phyloP scores from a whole-genome alignment of 441 rosid genomes.

The Gossypium lobatum region DNA sequence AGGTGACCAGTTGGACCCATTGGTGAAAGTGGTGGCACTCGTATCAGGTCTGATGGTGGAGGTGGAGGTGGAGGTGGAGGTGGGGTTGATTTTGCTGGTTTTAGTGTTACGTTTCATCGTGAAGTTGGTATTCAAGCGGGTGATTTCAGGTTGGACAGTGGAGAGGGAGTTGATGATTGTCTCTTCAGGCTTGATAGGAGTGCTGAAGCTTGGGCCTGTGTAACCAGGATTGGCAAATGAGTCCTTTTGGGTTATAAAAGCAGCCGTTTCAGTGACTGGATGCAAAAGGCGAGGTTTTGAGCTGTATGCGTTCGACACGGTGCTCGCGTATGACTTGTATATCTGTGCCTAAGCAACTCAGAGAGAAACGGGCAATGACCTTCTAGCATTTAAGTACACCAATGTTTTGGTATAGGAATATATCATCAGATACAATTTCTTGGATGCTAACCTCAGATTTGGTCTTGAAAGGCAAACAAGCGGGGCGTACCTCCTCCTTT shows the following conservation, averaged over 20 bases:
- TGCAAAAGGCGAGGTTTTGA: slow-evolving; percentile 23
- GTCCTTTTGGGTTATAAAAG: slow-evolving; percentile 12
- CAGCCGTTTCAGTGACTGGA: slow-evolving; percentile 14
- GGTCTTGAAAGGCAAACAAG: slow-evolving; percentile 24
- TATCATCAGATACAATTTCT: not conserved
- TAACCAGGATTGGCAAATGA: slow-evolving; percentile 8
- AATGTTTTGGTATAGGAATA: not conserved
- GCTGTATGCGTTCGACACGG: slow-evolving; percentile 19
- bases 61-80: slow-evolving; percentile 11
- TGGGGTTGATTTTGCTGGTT: slow-evolving; percentile 14
- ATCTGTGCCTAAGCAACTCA: slow-evolving; percentile 18
- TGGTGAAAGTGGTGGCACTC: not conserved
- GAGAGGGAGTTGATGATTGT: slow-evolving; percentile 13
- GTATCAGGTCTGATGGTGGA: slow-evolving; percentile 3
- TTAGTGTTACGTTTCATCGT: slow-evolving; percentile 13
- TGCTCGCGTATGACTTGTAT: slow-evolving; percentile 18
- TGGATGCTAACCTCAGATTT: slow-evolving; percentile 31
- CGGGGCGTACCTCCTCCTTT: slow-evolving; percentile 33
- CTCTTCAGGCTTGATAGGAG: slow-evolving; percentile 7
- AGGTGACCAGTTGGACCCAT: slow-evolving; percentile 35
- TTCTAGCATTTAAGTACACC: not conserved
- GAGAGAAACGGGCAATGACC: slow-evolving; percentile 6
- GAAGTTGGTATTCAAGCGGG: not conserved
- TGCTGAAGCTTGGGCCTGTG: not conserved
- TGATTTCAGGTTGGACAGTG: not conserved